Evolutionary conservation across 73 alveolate species (phyloP), one percentile per base, ranked within the genome.

Genomic region (Symbiodinium pilosum): DNA sequence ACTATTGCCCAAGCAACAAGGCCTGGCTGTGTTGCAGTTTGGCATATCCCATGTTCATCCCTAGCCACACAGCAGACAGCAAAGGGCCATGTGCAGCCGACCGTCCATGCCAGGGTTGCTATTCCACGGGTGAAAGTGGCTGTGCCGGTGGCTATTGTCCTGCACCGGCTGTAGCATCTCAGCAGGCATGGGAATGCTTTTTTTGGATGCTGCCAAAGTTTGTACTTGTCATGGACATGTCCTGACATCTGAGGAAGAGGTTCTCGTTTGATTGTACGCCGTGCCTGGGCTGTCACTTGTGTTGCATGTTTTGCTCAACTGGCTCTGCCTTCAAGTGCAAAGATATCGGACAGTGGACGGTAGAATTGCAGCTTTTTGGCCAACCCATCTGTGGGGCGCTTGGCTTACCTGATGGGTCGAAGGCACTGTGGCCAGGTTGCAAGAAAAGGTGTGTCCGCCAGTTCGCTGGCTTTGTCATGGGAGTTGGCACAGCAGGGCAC

Each of bases 1-100:
- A 91, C 89, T 91, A 43, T 43, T 91, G 97, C 77, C 97, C 89
- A 38, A 91, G 97, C 97, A 42, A 91, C 97, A 69, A 91, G 97
- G 97, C 87, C 38, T 83, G 81, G 16, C 4, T n/a, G 39, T 4
- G 81, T 28, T 20, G n/a, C n/a, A n/a, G n/a, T n/a, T n/a, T n/a
- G n/a, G n/a, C n/a, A n/a, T n/a, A n/a, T n/a, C n/a, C n/a, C n/a
- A n/a, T n/a, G n/a, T n/a, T n/a, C 73, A 24, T 54, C 30, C n/a
- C 26, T 54, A 7, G 71, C n/a, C 26, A 54, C 71, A 54, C 71
- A 6, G 12, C 12, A 51, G 68, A 16, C 68, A 51, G 28, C 21
- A 24, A 12, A 1, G 73, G 20, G 5, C 26, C 73, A 26, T 26
- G 73, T 16, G 73, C 20, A 54, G 73, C 34, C 28, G 34, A 26